A percentile compares a stretch with the other conserved stretches of the same genome.
These are phyloP conservation scores for Mesotaenium endlicherianum DNA, from an alignment of 139 green algal genomes.

Conservation along the genomic window DNA sequence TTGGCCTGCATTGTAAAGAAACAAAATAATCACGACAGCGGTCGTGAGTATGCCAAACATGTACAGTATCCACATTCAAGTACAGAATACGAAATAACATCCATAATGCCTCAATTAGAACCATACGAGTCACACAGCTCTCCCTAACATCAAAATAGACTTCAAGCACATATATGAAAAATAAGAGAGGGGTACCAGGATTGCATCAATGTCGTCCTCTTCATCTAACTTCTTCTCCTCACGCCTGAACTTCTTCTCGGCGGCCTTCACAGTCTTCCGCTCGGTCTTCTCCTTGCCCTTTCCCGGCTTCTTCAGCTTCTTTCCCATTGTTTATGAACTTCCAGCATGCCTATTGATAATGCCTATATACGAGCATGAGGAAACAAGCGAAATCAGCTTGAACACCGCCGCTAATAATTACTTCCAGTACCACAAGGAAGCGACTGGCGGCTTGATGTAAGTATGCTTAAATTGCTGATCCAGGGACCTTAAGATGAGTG, in stretches of 20 bases:
- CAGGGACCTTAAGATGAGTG: no score
- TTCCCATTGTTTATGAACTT: no score
- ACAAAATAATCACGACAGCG: neutral
- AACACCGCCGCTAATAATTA: no score
- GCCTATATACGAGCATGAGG: no score
- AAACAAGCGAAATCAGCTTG: no score
- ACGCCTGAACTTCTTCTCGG: constrained; percentile 41
- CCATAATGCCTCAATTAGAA: neutral
- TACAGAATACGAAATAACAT: neutral
- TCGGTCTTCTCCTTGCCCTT: no score
- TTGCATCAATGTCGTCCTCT: constrained; percentile 87
- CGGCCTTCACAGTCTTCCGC: constrained; percentile 68
- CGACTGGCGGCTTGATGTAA: no score
- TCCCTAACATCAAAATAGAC: neutral
- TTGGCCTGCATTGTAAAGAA: constrained; percentile 36
- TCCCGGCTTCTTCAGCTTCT: no score
- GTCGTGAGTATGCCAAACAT: neutral
- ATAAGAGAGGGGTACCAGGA: constrained; percentile 57
- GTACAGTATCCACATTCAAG: neutral
- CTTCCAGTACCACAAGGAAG: no score
- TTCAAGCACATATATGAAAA: neutral
- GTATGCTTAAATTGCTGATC: no score
- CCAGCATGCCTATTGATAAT: no score
- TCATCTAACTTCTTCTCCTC: constrained; percentile 42
- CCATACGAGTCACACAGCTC: neutral